A percentile compares a stretch with the other conserved stretches of the same genome.
Evolutionary conservation across 306 rosid species (phyloP).

Genomic region (Lablab purpureus): DNA sequence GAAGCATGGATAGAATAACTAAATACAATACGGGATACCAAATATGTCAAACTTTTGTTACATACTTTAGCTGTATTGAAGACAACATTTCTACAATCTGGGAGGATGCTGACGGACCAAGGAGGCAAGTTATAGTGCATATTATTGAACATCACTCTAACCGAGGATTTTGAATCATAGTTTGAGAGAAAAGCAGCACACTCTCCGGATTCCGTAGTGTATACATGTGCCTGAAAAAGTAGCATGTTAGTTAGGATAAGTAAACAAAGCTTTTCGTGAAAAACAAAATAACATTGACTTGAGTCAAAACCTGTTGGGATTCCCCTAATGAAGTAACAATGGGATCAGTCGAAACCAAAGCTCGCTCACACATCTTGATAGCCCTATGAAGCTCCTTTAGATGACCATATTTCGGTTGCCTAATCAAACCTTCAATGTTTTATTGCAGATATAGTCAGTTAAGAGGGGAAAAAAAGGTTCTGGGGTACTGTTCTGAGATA

Average conservation of each 20-base stretch:
- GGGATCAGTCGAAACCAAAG: slow-evolving; percentile 79
- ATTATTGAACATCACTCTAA: slow-evolving; percentile 81
- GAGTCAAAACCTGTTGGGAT: slow-evolving; percentile 70
- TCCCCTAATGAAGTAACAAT: slow-evolving; percentile 75
- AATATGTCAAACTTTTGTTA: neutral
- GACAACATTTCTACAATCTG: slow-evolving; percentile 83
- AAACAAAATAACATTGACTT: slow-evolving; percentile 26
- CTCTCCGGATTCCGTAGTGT: slow-evolving; percentile 73
- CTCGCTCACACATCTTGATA: slow-evolving; percentile 72
- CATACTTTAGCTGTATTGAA: slow-evolving; percentile 85
- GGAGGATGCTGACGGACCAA: slow-evolving; percentile 87
- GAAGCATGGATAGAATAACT: slow-evolving; percentile 17
- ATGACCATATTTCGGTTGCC: slow-evolving; percentile 87
- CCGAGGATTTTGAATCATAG: slow-evolving; percentile 65
- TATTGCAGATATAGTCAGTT: slow-evolving; percentile 39
- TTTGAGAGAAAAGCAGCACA: slow-evolving; percentile 87
- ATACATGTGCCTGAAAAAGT: slow-evolving; percentile 68
- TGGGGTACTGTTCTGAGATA: neutral
- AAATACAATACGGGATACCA: neutral
- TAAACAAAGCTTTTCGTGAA: slow-evolving; percentile 23
- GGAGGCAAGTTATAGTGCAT: slow-evolving; percentile 86
- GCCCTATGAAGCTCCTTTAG: slow-evolving; percentile 84
- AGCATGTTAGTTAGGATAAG: slow-evolving; percentile 21
- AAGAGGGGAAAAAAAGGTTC: neutral
- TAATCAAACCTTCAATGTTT: slow-evolving; percentile 69